A percentile compares a stretch with the other conserved stretches of the same genome.
phyloP scores from a whole-genome alignment of 768 basidiomycete species.

The Suillus hirtellus region DNA sequence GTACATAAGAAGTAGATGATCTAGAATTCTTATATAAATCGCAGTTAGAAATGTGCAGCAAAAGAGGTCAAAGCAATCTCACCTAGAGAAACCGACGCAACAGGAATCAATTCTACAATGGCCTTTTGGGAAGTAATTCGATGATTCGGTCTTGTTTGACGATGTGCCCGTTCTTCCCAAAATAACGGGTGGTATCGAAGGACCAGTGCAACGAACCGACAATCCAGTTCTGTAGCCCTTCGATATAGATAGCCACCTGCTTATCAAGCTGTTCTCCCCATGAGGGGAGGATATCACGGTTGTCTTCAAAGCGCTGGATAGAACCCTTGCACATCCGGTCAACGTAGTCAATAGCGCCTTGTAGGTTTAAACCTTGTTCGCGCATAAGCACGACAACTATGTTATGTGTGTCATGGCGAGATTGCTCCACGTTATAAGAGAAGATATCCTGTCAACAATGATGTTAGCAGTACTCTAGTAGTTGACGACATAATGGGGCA shows the following conservation, averaged over 20 bases:
- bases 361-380: constrained; percentile 55
- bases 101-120: constrained; percentile 16
- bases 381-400: constrained; percentile 73
- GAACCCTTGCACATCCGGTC: constrained; percentile 60
- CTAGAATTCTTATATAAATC: not conserved
- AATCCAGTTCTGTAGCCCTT: constrained; percentile 71
- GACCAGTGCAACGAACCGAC: constrained; percentile 75
- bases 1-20: not conserved
- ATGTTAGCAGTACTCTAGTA: constrained; percentile 10
- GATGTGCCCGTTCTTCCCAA: constrained; percentile 53
- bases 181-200: constrained; percentile 58
- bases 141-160: constrained; percentile 43
- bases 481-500: constrained; percentile 9
- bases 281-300: constrained; percentile 51
- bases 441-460: constrained; percentile 56
- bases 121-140: constrained; percentile 45
- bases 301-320: constrained; percentile 51
- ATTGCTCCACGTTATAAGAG: constrained; percentile 76
- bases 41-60: not conserved
- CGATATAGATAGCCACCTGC: constrained; percentile 58
- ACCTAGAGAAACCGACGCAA: not conserved
- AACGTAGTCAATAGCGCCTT: constrained; percentile 63
- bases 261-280: constrained; percentile 63
- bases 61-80: not conserved
- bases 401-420: constrained; percentile 68